Base-by-base conservation (phyloP, 2,329 filamentous ascomycete species). In the Myrmaecium sp. region DNA sequence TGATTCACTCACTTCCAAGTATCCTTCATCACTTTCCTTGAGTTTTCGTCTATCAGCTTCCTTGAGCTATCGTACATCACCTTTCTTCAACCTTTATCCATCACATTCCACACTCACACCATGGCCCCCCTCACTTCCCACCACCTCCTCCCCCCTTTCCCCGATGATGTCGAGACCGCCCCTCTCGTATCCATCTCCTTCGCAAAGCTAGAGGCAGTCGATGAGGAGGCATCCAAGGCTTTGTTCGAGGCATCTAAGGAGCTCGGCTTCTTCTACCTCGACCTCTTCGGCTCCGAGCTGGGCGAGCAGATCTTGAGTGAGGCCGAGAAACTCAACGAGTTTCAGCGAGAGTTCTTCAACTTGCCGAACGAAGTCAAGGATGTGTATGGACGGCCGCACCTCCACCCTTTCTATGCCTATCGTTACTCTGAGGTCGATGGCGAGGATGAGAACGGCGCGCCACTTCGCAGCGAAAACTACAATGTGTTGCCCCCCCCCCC, bases 221-320 rank as follows among this genome's bases (percentile, higher is more conserved):
- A 58, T 27, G 3, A 27, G 7, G 37, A 35, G 14, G 55, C 57
- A 25, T 36, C 47, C 33, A 41, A 52, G 11, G 38, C 45, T 10
- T 49, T 54, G 17, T 56, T 53, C 38, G 33, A 50, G 23, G 52
- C 54, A 5, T 58, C 53, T 37, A 52, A 51, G 28, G 54, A 65
- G 3, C 46, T 68, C 1, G 64, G 65, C 2, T 69, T 69, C 46
- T 69, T 68, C 47, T 69, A 69, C 34, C 49, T 69, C 5, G 60
- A 68, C 34, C 42, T 68, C n/a, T n/a, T n/a, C n/a, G n/a, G n/a
- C n/a, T n/a, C n/a, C n/a, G n/a, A n/a, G n/a, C n/a, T n/a, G n/a
- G n/a, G n/a, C n/a, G 37, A 49, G 9, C 38, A 39, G 1, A 37
- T 67, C 3, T 45, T 66, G 1, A 21, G 36, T 2, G 47, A 60